These are phyloP conservation scores for Nakazawaea populi DNA, from an alignment of 805 yeast species.

Conservation along the genomic window DNA sequence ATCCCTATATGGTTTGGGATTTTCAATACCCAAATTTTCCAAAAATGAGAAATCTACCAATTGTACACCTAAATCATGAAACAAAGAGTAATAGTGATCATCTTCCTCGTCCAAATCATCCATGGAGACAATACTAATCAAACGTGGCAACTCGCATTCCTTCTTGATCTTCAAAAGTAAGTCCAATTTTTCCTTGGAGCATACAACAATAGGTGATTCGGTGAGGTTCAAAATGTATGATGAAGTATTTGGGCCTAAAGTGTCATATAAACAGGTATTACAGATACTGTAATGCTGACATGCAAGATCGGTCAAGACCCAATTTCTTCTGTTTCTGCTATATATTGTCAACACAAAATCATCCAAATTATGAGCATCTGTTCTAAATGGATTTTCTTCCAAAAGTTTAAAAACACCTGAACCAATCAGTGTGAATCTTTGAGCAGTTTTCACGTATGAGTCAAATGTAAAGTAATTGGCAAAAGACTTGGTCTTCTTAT, in stretches of 20 bases:
- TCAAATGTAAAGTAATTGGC: conserved; percentile 6
- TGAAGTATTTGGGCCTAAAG: conserved; percentile 54
- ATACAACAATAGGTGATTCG: conserved; percentile 51
- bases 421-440: conserved; percentile 16
- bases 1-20: conserved; percentile 28
- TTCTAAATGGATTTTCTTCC: conserved; percentile 13
- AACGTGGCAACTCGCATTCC: conserved; percentile 14
- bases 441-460: neutral
- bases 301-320: conserved; percentile 68
- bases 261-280: conserved; percentile 51
- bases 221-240: conserved; percentile 57
- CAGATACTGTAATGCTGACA: conserved; percentile 51
- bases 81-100: conserved; percentile 13
- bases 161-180: conserved; percentile 38
- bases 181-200: conserved; percentile 46
- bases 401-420: conserved; percentile 18
- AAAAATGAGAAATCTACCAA: conserved; percentile 28
- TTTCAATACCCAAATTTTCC: conserved; percentile 23
- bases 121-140: conserved; percentile 53
- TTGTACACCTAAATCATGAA: conserved; percentile 23
- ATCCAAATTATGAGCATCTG: neutral
- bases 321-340: conserved; percentile 57
- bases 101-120: conserved; percentile 33
- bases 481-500: conserved; percentile 14
- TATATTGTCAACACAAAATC: conserved; percentile 48